Evolutionary conservation across 192 early-diverging fungal species (phyloP).

Genomic region (Coemansia sp.): DNA sequence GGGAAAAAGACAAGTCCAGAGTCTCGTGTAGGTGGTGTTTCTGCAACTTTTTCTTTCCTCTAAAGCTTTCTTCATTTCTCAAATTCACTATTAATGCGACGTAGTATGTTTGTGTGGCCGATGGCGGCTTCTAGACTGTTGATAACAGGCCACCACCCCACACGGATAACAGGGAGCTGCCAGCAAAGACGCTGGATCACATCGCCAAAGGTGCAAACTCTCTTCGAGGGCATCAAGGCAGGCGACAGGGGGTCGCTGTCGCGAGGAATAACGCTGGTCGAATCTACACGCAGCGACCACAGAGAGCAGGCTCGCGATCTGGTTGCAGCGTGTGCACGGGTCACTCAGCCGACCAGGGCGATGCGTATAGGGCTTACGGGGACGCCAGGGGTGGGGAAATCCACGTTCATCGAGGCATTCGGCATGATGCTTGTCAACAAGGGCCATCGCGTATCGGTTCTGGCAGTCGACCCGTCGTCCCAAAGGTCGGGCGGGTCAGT

Average conservation of each 20-base stretch:
- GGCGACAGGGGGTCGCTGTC: conserved; percentile 35
- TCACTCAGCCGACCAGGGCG: conserved; percentile 27
- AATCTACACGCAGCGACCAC: conserved; percentile 70
- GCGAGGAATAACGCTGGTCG: conserved; percentile 56
- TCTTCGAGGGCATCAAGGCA: conserved; percentile 31
- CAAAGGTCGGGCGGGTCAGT: conserved; percentile 78
- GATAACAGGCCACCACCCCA: neutral
- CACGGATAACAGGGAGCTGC: neutral
- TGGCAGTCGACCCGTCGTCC: conserved; percentile 85
- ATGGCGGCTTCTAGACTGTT: neutral
- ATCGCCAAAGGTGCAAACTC: conserved; percentile 2
- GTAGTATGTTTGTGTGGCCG: neutral
- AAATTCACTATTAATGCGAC: neutral
- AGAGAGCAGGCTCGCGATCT: conserved; percentile 61
- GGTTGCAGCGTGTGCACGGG: conserved; percentile 50
- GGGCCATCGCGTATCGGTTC: conserved; percentile 73
- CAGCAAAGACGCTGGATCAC: neutral
- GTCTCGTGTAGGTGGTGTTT: neutral
- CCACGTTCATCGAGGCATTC: conserved; percentile 83
- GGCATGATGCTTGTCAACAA: conserved; percentile 68
- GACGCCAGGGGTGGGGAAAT: conserved; percentile 81
- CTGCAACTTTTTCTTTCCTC: neutral
- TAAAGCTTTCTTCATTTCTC: neutral
- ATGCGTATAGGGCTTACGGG: conserved; percentile 81
- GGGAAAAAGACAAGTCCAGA: conserved; percentile 2